Percentiles rank a stretch among this genome's conserved stretches.
Conservation (phyloP, 306 rosid genomes). For the Sicyos baderoa region DNA sequence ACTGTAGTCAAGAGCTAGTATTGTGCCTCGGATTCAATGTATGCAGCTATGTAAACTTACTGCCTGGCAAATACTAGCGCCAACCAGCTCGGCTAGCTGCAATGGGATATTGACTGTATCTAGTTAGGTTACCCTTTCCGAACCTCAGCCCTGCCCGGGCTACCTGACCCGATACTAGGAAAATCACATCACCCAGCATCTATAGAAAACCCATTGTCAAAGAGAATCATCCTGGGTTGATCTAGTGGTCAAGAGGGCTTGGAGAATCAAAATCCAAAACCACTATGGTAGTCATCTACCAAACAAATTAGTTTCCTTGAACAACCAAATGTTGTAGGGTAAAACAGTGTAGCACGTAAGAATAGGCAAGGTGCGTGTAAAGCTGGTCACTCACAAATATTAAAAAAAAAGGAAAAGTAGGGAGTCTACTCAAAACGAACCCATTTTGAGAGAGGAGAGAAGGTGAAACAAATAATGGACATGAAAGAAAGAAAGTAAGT, state of each 20-base stretch:
- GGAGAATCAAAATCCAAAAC: background rate
- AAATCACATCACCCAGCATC: background rate
- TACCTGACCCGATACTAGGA: background rate
- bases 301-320: too few relatives aligned
- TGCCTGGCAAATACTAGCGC: slow-evolving; percentile 44
- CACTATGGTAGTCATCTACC: too few relatives aligned
- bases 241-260: too few relatives aligned
- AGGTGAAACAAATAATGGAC: background rate
- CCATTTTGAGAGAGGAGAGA: background rate
- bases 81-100: slow-evolving; percentile 58
- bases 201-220: background rate
- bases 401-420: too few relatives aligned
- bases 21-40: slow-evolving; percentile 32
- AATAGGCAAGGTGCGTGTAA: too few relatives aligned
- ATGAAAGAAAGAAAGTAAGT: background rate
- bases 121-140: background rate
- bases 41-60: slow-evolving; percentile 77
- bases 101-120: too few relatives aligned
- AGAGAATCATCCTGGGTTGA: too few relatives aligned
- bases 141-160: background rate
- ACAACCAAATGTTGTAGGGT: too few relatives aligned
- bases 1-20: slow-evolving; percentile 75
- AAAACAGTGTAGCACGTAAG: too few relatives aligned
- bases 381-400: too few relatives aligned
- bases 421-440: background rate